Percentiles rank a stretch among this genome's conserved stretches.
Evolutionary conservation across 352 stramenopile species (phyloP).

Genomic region (Globisporangium polare): DNA sequence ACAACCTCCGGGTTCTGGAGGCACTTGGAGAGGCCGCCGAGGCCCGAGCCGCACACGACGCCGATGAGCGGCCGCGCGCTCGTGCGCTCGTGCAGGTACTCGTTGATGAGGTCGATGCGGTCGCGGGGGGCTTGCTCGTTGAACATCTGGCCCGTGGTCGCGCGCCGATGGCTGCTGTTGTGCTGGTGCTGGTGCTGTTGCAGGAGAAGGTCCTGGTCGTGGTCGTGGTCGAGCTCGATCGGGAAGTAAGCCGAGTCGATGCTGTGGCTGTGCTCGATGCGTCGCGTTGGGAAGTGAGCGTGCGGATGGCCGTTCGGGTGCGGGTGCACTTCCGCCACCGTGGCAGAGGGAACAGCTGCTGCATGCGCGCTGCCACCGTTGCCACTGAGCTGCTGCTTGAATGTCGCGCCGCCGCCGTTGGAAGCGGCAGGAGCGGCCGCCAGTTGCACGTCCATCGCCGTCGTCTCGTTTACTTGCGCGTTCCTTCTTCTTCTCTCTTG

Average conservation of each 20-base stretch:
- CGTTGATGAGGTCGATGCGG: constrained; percentile 76
- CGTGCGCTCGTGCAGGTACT: constrained; percentile 58
- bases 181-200: constrained; percentile 4
- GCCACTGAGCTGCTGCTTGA: neutral
- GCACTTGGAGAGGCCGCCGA: constrained; percentile 90
- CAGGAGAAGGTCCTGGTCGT: constrained; percentile 9
- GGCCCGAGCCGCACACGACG: constrained; percentile 94
- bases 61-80: constrained; percentile 58
- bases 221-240: constrained; percentile 12
- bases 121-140: constrained; percentile 62
- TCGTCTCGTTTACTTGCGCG: too few relatives aligned
- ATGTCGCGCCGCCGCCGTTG: constrained; percentile 1
- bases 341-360: neutral
- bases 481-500: neutral
- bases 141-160: constrained; percentile 59
- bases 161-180: constrained; percentile 27
- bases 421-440: too few relatives aligned
- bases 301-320: neutral
- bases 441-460: constrained; percentile 3
- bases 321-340: constrained; percentile 12
- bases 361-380: neutral
- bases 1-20: constrained; percentile 88
- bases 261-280: constrained; percentile 42
- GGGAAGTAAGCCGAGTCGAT: constrained; percentile 29
- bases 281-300: constrained; percentile 27